Evolutionary conservation across 1,139 yeast genomes (phyloP), one percentile per base, ranked within the genome.

Genomic region (Diutina pseudorugosa): DNA sequence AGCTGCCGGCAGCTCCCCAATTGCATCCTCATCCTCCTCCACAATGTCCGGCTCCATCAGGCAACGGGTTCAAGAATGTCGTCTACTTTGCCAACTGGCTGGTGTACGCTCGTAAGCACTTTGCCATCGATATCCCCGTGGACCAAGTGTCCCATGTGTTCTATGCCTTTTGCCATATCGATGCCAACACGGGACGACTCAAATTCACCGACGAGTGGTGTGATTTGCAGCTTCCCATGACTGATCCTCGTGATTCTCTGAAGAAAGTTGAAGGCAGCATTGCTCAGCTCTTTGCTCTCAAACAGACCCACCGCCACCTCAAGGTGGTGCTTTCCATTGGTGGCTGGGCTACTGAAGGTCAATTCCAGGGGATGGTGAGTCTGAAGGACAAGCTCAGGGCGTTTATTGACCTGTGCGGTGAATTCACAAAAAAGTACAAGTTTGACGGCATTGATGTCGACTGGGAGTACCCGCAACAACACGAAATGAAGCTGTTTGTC

Each of bases 381-480:
- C 69, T 72, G 50, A 60, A 64, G 0, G 54, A 53, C 1, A 76
- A 70, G 53, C 56, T 82, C 7, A 62, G 62, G 1, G 63, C 52
- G 0, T 89, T 91, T 65, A 78, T 82, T 2, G 55, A 61, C 1
- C 71, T 84, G 1, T 70, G 83, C 0, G 71, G 77, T 1, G 65
- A 66, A 0, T 65, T 78, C 36, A 71, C 88, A 60, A 57, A 66
- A 2, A 67, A 72, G 52, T 76, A 80, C 61, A 85, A 87, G 0
- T 82, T 93, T 60, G 98, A 93, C 64, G 98, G 98, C 0, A 71
- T 93, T 51, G 98, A 93, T 64, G 69, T 93, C 41, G 98, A 93
- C 66, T 93, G 97, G 97, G 98, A 93, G 64, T 91, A 84, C 59
- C 96, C 97, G 0, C 63, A 67, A 21, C 72, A 66, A 47, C 59